Evolutionary conservation across 495 filamentous ascomycete genomes (phyloP).

Genomic region (Penicillium coprophilum): DNA sequence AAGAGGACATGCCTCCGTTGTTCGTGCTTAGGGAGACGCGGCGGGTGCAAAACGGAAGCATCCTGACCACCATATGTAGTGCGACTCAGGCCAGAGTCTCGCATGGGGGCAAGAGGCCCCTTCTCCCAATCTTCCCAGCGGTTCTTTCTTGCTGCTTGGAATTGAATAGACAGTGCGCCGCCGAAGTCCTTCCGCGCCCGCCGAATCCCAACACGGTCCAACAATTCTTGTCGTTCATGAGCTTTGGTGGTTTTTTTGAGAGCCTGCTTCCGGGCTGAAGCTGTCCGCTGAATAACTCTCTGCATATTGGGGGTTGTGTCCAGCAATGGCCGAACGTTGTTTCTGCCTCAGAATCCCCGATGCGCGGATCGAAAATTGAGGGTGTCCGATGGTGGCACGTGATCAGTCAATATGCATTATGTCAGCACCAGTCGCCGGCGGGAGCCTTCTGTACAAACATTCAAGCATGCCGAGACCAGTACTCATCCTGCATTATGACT

Average conservation of each 20-base stretch:
- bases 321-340: slow-evolving; percentile 37
- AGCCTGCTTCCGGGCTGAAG: slow-evolving; percentile 63
- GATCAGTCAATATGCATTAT: slow-evolving; percentile 12
- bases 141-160: slow-evolving; percentile 32
- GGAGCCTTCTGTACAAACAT: not conserved
- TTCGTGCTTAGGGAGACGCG: slow-evolving; percentile 41
- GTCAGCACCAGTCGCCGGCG: not conserved
- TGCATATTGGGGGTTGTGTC: slow-evolving; percentile 57
- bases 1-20: slow-evolving; percentile 64
- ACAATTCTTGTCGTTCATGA: slow-evolving; percentile 37
- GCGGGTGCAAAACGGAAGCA: slow-evolving; percentile 35
- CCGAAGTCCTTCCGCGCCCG: slow-evolving; percentile 37
- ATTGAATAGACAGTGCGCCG: slow-evolving; percentile 29
- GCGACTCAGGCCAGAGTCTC: slow-evolving; percentile 56
- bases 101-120: slow-evolving; percentile 71
- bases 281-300: slow-evolving; percentile 68
- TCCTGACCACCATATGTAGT: slow-evolving; percentile 53
- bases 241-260: slow-evolving; percentile 47
- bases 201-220: slow-evolving; percentile 33
- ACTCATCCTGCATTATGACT: not conserved
- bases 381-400: slow-evolving; percentile 27
- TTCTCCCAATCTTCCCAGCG: slow-evolving; percentile 71
- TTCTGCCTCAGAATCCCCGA: slow-evolving; percentile 19
- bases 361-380: slow-evolving; percentile 41
- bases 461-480: not conserved